Evolutionary conservation across 495 filamentous ascomycete species (phyloP), one percentile per base, ranked within the genome.

Genomic region (Jackrogersella minutella): DNA sequence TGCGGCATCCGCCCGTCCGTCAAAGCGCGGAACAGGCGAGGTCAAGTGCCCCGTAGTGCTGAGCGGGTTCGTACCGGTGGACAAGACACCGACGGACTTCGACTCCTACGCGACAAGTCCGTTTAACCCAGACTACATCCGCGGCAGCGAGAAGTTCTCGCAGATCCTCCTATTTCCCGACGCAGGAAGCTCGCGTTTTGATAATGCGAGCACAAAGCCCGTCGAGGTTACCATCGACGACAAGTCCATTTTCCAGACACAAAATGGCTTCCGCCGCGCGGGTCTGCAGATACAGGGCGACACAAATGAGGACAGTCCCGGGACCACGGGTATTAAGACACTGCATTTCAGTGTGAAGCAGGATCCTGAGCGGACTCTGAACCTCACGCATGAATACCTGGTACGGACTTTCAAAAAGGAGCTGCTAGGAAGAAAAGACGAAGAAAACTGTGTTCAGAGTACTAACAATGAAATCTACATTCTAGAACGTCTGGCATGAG

Each of bases 311-410:
- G 76, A 74, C 37, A 77, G 78, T 9, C 83, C 85, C 1, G 78
- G 73, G 0, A 76, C 71, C 2, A 72, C 66, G 44, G 83, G 84
- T 26, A 71, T 82, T 52, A 82, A 80, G 52, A 85, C 85, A 10
- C 67, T 86, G 46, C 85, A 87, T 64, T 86, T 84, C 59, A 83
- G 80, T 54, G 69, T 86, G 3, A 79, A 74, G 70, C 77, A 80
- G 67, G 85, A 86, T 64, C 36, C 62, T 8, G 57, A 74, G 58
- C 71, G 79, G 10, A 69, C 77, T 14, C 72, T 86, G 69, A 87
- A 87, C 68, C 69, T 83, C 17, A 84, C 78, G 17, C 85, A 86
- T 44, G 80, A 86, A 72, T 87, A 86, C 41, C 71, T 85, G 53
- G 75, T 78, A 62, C 24, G 70, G 16, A 17, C 26, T 7, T n/a